Conservation (phyloP, 2,329 filamentous ascomycete genomes). For the Epichloe sp. region DNA sequence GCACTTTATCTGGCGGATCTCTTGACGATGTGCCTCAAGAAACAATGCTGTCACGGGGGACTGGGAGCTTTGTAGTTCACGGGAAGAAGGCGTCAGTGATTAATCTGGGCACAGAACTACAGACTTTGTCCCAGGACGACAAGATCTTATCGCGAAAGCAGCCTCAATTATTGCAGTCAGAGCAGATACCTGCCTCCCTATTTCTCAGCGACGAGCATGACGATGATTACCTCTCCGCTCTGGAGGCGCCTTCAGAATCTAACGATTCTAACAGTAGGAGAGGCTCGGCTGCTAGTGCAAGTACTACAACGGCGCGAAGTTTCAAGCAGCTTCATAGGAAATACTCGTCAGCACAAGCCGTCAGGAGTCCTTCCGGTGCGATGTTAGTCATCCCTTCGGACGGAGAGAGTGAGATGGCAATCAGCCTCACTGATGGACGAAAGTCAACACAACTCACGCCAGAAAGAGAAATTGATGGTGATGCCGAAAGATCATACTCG, state of each 20-base stretch:
- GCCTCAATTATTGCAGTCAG: conserved; percentile 16
- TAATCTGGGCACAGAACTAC: conserved; percentile 87
- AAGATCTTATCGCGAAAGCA: conserved; percentile 51
- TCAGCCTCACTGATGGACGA: conserved; percentile 47
- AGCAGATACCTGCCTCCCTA: conserved; percentile 23
- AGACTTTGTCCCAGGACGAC: conserved; percentile 62
- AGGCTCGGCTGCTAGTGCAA: conserved; percentile 50
- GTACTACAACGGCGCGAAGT: conserved; percentile 53
- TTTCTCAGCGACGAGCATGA: conserved; percentile 22
- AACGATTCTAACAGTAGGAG: conserved; percentile 37
- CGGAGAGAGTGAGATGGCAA: conserved; percentile 45
- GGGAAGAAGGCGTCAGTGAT: conserved; percentile 97
- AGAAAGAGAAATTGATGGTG: conserved; percentile 17
- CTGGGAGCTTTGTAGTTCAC: conserved; percentile 88
- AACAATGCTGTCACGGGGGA: conserved; percentile 62
- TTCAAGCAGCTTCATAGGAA: conserved; percentile 50
- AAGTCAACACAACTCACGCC: conserved; percentile 42
- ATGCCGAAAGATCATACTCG: not conserved
- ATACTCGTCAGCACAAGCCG: conserved; percentile 39
- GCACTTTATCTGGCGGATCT: conserved; percentile 9
- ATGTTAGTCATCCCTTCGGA: conserved; percentile 37
- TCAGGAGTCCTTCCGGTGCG: conserved; percentile 28
- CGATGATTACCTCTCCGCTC: conserved; percentile 41
- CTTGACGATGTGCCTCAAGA: conserved; percentile 33
- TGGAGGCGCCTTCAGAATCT: conserved; percentile 29